Evolutionary conservation across 768 basidiomycete genomes (phyloP).

Genomic region (Mrakia gelida): DNA sequence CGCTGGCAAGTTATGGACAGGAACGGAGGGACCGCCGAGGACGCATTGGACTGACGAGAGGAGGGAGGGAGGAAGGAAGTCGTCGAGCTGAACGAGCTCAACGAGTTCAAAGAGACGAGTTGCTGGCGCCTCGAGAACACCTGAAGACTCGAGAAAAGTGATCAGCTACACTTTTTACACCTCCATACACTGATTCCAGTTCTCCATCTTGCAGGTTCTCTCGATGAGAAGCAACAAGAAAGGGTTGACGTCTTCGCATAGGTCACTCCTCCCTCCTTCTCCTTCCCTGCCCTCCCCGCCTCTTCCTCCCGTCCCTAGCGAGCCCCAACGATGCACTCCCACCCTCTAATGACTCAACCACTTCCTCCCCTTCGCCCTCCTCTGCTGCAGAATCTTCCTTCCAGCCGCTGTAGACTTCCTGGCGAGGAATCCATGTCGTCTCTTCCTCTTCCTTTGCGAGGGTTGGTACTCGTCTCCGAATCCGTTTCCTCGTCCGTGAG

Average conservation of each 20-base stretch:
- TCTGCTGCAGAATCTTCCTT: conserved; percentile 64
- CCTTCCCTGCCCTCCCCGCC: not conserved
- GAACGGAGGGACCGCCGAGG: too few species aligned
- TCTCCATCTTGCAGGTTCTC: too few species aligned
- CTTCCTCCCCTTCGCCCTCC: conserved; percentile 70
- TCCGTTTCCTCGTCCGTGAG: conserved; percentile 54
- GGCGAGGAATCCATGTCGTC: conserved; percentile 84
- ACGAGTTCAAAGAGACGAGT: too few species aligned
- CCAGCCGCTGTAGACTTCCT: conserved; percentile 66
- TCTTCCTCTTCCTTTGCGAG: conserved; percentile 87
- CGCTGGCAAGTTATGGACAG: too few species aligned
- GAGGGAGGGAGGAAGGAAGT: not conserved
- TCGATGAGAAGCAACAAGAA: not conserved
- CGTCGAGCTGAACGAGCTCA: too few species aligned
- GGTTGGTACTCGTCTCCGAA: conserved; percentile 93
- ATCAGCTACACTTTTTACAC: too few species aligned
- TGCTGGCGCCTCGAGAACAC: too few species aligned
- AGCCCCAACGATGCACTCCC: not conserved
- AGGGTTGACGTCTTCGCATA: not conserved
- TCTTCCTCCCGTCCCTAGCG: too few species aligned
- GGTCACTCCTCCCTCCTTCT: not conserved
- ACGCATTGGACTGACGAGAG: not conserved
- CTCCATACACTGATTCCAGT: too few species aligned
- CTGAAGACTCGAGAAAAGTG: too few species aligned
- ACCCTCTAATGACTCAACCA: conserved; percentile 70